These are phyloP conservation scores for Ascochyta koolunga DNA, from an alignment of 2,329 filamentous ascomycete genomes.

Conservation along the genomic window DNA sequence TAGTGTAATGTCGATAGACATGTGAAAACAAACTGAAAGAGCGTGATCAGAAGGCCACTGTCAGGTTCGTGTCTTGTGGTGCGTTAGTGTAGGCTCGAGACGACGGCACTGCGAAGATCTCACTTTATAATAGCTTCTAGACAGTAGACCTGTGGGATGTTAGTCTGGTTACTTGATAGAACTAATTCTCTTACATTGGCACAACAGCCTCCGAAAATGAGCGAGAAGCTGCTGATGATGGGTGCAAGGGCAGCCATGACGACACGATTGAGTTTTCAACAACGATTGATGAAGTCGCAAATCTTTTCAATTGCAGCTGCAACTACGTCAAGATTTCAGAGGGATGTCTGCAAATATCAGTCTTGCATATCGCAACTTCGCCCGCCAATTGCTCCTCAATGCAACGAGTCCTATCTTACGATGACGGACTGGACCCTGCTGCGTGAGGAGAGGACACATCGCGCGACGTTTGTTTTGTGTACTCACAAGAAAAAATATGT, in stretches of 20 bases:
- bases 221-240: slow-evolving; percentile 66
- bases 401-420: neutral
- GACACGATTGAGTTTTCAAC: neutral
- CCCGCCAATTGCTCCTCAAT: neutral
- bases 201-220: slow-evolving; percentile 96
- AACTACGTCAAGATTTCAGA: neutral
- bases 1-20: slow-evolving; percentile 62
- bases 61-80: slow-evolving; percentile 74
- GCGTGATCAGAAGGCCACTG: slow-evolving; percentile 73
- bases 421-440: neutral
- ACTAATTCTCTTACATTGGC: slow-evolving; percentile 71
- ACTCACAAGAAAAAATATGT: neutral
- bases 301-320: neutral
- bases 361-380: neutral
- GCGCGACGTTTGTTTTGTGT: neutral
- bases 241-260: slow-evolving; percentile 45
- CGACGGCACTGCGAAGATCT: slow-evolving; percentile 47
- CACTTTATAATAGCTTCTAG: slow-evolving; percentile 94
- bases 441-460: neutral
- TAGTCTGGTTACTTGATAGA: slow-evolving; percentile 2
- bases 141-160: slow-evolving; percentile 76
- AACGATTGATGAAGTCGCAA: neutral
- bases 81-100: slow-evolving; percentile 20
- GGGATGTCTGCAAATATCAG: neutral
- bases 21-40: slow-evolving; percentile 64